Evolutionary conservation across 1,284 basidiomycete genomes (phyloP).

Genomic region (Irpex sp.): DNA sequence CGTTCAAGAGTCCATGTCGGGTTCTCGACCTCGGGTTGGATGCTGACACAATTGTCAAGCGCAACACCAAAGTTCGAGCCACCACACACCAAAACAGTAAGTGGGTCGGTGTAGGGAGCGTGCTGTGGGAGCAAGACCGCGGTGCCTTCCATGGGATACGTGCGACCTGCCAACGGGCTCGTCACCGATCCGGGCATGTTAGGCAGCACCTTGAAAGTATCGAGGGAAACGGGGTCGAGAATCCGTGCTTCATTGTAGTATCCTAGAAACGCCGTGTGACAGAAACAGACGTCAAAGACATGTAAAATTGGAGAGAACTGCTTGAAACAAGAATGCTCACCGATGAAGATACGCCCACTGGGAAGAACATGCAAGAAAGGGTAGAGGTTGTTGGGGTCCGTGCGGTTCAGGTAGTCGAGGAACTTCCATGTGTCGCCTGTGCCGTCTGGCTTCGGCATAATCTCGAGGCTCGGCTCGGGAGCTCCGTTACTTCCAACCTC

Average conservation of each 20-base stretch:
- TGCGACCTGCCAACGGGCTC: conserved; percentile 67
- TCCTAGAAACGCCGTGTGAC: conserved; percentile 30
- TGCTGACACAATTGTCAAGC: conserved; percentile 69
- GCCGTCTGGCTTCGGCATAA: conserved; percentile 43
- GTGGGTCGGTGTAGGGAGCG: conserved; percentile 68
- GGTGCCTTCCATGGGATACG: conserved; percentile 75
- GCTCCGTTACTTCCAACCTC: conserved; percentile 66
- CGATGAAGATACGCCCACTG: conserved; percentile 60
- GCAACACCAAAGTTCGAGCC: conserved; percentile 59
- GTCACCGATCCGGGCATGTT: conserved; percentile 76
- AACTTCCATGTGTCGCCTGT: conserved; percentile 34
- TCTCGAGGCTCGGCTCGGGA: conserved; percentile 63
- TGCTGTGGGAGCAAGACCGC: conserved; percentile 66
- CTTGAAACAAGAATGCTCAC: conserved; percentile 31
- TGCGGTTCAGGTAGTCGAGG: conserved; percentile 49
- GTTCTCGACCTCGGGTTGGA: conserved; percentile 54
- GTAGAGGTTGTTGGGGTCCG: conserved; percentile 74
- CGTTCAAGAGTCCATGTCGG: conserved; percentile 66
- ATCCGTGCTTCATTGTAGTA: conserved; percentile 82
- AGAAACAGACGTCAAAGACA: background rate
- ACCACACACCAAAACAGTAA: conserved; percentile 70
- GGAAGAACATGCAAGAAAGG: conserved; percentile 73
- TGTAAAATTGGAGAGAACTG: background rate
- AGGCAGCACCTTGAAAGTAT: conserved; percentile 56
- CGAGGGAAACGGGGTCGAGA: conserved; percentile 59